Evolutionary conservation across 164 flowering plant genomes (phyloP), one percentile per base, ranked within the genome.

Genomic region (Dillenia suffruticosa): DNA sequence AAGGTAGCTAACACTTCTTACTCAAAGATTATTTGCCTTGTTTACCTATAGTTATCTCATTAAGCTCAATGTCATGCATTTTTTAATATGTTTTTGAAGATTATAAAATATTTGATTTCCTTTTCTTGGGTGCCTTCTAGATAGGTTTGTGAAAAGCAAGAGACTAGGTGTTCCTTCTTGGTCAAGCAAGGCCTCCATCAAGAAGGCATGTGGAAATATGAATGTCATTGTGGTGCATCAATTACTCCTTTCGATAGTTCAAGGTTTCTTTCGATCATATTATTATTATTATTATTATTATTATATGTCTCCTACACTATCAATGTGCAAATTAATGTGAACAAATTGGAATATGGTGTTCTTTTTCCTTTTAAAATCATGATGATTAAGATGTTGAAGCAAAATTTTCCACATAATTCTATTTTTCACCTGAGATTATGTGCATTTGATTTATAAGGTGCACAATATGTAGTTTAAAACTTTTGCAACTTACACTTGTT

Each of bases 181-280:
- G 71, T 58, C 55, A 72, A 72, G 57, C 78, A 76, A 55, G 81
- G 82, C 51, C 67, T 90, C 63, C 96, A 90, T 70, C 68, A 61
- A 50, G 55, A 76, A 49, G 96, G 96, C 73, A 82, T 93, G 88
- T 93, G 98, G 98, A 73, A 53, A 55, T 69, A 47, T 68, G 98
- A 93, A 74, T 93, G 98, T 69, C 14, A 58, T 55, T 93, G 96
- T 50, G 74, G 78, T 40, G 32, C 68, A 48, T 67, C 82, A 3
- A 8, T 46, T 63, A 43, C 69, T 73, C 66, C 76, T 14, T 66
- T 64, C 17, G 74, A 70, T 72, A 9, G 43, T 65, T 64, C 58
- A 50, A 79, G 87, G 95, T 88, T 63, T 60, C 40, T 49, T 68
- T 47, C 40, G 22, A 19, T 19, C 22, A 19, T 19, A 19, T 19